Evolutionary conservation across 371 early-diverging fungal genomes (phyloP), one percentile per base, ranked within the genome.

Genomic region (Rhizopus arrhizus): DNA sequence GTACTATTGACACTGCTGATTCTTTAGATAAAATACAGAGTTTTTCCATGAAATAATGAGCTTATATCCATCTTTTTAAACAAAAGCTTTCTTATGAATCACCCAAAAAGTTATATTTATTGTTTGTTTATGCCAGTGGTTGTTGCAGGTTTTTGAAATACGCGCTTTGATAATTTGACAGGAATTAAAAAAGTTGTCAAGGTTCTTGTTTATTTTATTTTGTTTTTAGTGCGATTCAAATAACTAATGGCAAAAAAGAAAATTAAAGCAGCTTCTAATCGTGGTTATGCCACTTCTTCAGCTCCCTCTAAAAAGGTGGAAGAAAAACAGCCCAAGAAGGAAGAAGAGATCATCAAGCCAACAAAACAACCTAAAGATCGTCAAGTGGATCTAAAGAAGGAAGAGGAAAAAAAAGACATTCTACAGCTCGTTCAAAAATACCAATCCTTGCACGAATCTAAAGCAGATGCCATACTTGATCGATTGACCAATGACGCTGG

Each of bases 261-360:
- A 50, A 59, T 55, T 9, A 61, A 61, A 56, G 40, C 59, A 2
- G 62, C 33, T 3, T 65, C 65, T 10, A 61, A 69, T 38, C 58
- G 69, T 29, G 69, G 69, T 4, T 61, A 55, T 40, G 65, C 69
- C 5, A 69, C 69, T 4, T 36, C 40, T 15, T 69, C 69, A 15
- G 55, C 59, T 5, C 61, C 69, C 3, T 69, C 64, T 7, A 69
- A 64, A 22, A 61, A 69, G 45, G 6, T 46, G 12, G 59, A 56
- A 35, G 41, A 22, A 29, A 29, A 31, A 47, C 31, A 6, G 12
- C n/a, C 15, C 0, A 31, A 10, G 3, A 13, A 43, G 0, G 56
- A 47, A 8, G 49, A 38, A 35, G 31, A 33, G 28, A 46, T 29
- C 1, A 9, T 35, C 40, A 32, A 49, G 32, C 51, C 51, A 45